phyloP scores from a whole-genome alignment of 768 basidiomycete species.

The Holtermannia corniformis region DNA sequence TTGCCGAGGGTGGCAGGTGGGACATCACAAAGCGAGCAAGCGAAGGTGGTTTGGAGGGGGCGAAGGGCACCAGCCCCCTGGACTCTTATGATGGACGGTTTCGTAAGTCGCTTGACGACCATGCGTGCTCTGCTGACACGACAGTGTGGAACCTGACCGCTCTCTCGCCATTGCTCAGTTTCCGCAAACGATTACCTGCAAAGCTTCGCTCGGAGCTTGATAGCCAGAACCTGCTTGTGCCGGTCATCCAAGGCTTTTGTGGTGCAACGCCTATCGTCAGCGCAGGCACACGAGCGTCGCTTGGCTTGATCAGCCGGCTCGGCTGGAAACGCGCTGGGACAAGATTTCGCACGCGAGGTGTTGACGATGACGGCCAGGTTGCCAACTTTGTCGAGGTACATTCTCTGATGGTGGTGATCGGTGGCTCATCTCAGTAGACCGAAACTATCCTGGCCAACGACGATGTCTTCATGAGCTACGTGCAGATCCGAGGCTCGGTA shows the following conservation, averaged over 20 bases:
- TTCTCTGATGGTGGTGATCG: neutral
- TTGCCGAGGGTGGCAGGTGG: constrained; percentile 71
- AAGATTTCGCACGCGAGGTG: constrained; percentile 90
- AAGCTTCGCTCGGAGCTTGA: constrained; percentile 67
- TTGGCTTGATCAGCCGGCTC: constrained; percentile 74
- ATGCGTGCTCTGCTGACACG: constrained; percentile 1
- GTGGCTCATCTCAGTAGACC: constrained; percentile 57
- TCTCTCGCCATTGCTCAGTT: constrained; percentile 74
- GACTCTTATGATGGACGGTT: constrained; percentile 8
- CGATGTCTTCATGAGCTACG: constrained; percentile 80
- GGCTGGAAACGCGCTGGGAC: constrained; percentile 95
- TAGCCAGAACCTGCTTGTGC: constrained; percentile 50
- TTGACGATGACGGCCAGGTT: constrained; percentile 75
- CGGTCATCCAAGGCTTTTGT: constrained; percentile 89
- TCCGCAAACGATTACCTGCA: constrained; percentile 65
- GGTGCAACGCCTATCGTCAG: constrained; percentile 66
- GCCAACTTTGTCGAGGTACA: constrained; percentile 90
- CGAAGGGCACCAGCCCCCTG: constrained; percentile 25
- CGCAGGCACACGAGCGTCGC: constrained; percentile 60
- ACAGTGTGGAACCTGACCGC: constrained; percentile 93
- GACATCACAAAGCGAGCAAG: constrained; percentile 78
- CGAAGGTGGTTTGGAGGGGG: constrained; percentile 54
- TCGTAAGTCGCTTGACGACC: neutral
- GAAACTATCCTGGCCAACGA: constrained; percentile 82
- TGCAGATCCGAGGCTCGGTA: constrained; percentile 89